A percentile compares a stretch with the other conserved stretches of the same genome.
Conservation (phyloP, 352 stramenopile genomes). For the Phytophthora lateralis region DNA sequence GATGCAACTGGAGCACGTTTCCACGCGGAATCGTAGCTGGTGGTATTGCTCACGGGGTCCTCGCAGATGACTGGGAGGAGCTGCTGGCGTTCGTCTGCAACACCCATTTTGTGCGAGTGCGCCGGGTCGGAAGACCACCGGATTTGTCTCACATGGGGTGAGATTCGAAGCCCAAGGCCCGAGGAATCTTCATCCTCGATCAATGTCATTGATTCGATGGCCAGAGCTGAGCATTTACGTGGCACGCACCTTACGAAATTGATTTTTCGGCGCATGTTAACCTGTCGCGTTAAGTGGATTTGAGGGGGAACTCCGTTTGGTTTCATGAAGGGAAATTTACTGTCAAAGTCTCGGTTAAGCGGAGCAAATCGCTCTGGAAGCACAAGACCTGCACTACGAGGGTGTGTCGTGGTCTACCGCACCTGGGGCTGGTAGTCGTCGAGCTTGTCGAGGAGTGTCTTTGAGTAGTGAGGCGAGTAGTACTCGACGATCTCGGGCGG, state of each 20-base stretch:
- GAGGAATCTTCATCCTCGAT: conserved; percentile 7
- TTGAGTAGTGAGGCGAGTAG: conserved; percentile 96
- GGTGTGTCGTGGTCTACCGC: conserved; percentile 42
- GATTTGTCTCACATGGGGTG: conserved; percentile 16
- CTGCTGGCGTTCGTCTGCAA: conserved; percentile 23
- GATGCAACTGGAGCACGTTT: conserved; percentile 16
- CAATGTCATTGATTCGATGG: background rate
- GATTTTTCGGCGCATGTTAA: background rate
- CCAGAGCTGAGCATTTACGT: background rate
- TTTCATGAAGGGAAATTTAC: conserved; percentile 10
- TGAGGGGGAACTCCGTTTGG: background rate
- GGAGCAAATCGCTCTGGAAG: background rate
- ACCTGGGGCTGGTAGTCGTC: conserved; percentile 94
- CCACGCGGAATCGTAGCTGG: conserved; percentile 6
- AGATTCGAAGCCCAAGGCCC: conserved; percentile 12
- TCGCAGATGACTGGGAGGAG: conserved; percentile 19
- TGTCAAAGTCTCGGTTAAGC: conserved; percentile 6
- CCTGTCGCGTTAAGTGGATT: background rate
- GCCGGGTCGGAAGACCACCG: background rate
- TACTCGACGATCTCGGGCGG: conserved; percentile 96
- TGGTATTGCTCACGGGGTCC: background rate
- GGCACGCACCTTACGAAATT: conserved; percentile 4
- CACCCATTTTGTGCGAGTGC: conserved; percentile 16
- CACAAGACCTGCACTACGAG: conserved; percentile 7
- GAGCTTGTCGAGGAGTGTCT: conserved; percentile 95